Conservation (phyloP, 257 asterid genomes). For the Ballota nigra region DNA sequence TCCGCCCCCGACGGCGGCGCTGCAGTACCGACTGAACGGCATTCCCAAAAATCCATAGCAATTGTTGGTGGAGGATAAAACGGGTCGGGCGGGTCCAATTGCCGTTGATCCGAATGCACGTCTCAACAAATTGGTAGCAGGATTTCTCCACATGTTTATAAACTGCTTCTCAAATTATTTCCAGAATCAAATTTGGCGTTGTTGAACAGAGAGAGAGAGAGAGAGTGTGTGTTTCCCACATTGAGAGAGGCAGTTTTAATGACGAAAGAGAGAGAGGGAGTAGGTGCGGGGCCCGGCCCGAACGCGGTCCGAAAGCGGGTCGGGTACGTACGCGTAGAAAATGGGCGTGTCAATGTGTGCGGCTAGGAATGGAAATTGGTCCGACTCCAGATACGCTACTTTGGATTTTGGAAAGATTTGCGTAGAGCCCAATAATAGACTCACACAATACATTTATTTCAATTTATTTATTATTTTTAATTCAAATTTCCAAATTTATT, state of each 20-base stretch:
- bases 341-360: not conserved
- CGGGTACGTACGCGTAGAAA: not conserved
- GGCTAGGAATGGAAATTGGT: too few species aligned
- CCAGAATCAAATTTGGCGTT: not conserved
- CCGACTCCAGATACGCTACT: too few species aligned
- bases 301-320: slow-evolving; percentile 9
- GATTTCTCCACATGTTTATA: slow-evolving; percentile 54
- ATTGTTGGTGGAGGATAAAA: not conserved
- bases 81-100: slow-evolving; percentile 10
- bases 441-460: too few species aligned
- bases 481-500: not conserved
- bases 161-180: not conserved
- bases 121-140: slow-evolving; percentile 36
- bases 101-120: slow-evolving; percentile 26
- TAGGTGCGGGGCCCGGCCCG: slow-evolving; percentile 2
- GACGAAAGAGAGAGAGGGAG: not conserved
- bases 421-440: too few species aligned
- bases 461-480: not conserved
- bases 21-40: slow-evolving; percentile 26
- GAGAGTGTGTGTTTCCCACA: not conserved
- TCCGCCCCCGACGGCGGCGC: slow-evolving; percentile 25
- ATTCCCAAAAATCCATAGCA: slow-evolving; percentile 21
- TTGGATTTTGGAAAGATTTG: too few species aligned
- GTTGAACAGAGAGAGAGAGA: not conserved
- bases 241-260: not conserved